Conservation (phyloP, 495 filamentous ascomycete species). For the Coniosporium apollinis region DNA sequence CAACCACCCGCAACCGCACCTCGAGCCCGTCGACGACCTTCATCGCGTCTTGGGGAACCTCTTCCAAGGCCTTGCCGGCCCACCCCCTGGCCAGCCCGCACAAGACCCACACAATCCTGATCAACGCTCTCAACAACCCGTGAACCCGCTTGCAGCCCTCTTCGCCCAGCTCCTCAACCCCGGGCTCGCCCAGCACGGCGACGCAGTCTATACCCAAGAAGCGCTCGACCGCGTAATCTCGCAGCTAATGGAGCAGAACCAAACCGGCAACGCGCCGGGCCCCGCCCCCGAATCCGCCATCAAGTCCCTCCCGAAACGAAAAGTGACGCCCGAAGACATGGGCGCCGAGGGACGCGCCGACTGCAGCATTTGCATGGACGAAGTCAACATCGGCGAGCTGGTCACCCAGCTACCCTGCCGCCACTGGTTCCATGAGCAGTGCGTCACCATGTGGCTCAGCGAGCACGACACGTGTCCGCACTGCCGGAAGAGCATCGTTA, state of each 20-base stretch:
- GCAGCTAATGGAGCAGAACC: slow-evolving; percentile 68
- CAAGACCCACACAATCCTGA: too few species aligned
- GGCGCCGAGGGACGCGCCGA: slow-evolving; percentile 50
- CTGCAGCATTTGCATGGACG: slow-evolving; percentile 89
- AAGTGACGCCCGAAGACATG: slow-evolving; percentile 42
- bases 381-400: slow-evolving; percentile 55
- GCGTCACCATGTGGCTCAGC: slow-evolving; percentile 62
- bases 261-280: slow-evolving; percentile 58
- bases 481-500: slow-evolving; percentile 59
- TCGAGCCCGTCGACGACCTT: slow-evolving; percentile 13
- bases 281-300: slow-evolving; percentile 67
- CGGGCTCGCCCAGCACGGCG: slow-evolving; percentile 40
- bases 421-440: slow-evolving; percentile 80
- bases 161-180: slow-evolving; percentile 41
- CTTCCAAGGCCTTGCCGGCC: too few species aligned
- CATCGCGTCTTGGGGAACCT: slow-evolving; percentile 9
- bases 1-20: slow-evolving; percentile 12
- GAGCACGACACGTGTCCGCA: slow-evolving; percentile 87
- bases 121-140: too few species aligned
- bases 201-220: slow-evolving; percentile 86
- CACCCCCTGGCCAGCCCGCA: too few species aligned
- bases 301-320: slow-evolving; percentile 50
- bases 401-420: slow-evolving; percentile 69
- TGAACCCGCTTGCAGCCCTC: slow-evolving; percentile 18
- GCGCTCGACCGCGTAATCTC: slow-evolving; percentile 79